Evolutionary conservation across 1,139 yeast species (phyloP).

Genomic region (Candida neerlandica): DNA sequence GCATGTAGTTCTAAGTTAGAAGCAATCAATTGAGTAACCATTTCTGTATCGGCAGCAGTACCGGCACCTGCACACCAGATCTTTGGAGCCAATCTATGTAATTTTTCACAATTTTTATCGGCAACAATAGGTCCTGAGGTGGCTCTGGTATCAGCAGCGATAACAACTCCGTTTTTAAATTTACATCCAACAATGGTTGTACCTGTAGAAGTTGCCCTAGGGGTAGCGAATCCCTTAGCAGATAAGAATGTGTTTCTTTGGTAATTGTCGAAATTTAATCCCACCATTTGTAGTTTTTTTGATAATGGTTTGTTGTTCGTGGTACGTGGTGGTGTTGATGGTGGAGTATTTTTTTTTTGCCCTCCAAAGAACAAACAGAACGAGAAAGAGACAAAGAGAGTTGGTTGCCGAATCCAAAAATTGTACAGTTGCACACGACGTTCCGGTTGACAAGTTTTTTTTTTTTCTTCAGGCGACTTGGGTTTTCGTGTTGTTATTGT

Average conservation of each 20-base stretch:
- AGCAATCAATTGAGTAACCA: constrained; percentile 90
- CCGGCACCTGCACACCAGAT: constrained; percentile 99
- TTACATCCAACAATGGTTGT: constrained; percentile 97
- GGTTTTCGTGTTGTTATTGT: not conserved
- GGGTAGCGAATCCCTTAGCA: constrained; percentile 71
- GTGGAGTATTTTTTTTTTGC: not conserved
- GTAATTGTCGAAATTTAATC: constrained; percentile 88
- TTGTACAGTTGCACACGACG: not conserved
- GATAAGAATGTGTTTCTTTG: constrained; percentile 81
- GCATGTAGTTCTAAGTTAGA: constrained; percentile 91
- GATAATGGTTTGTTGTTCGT: not conserved
- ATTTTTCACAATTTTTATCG: constrained; percentile 95
- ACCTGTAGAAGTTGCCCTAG: constrained; percentile 95
- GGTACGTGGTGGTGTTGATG: not conserved
- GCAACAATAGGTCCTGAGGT: constrained; percentile 96
- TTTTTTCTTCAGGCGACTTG: not conserved
- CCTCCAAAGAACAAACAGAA: not conserved
- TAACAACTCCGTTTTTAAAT: constrained; percentile 89
- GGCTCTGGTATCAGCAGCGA: constrained; percentile 98
- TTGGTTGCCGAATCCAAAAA: not conserved
- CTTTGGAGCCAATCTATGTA: constrained; percentile 87
- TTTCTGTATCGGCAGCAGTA: constrained; percentile 99
- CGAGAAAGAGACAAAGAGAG: too few relatives aligned
- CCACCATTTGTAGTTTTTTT: constrained; percentile 63
- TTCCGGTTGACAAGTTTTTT: not conserved